phyloP scores from a whole-genome alignment of 495 filamentous ascomycete species.

The Chaetomium cochliodes region DNA sequence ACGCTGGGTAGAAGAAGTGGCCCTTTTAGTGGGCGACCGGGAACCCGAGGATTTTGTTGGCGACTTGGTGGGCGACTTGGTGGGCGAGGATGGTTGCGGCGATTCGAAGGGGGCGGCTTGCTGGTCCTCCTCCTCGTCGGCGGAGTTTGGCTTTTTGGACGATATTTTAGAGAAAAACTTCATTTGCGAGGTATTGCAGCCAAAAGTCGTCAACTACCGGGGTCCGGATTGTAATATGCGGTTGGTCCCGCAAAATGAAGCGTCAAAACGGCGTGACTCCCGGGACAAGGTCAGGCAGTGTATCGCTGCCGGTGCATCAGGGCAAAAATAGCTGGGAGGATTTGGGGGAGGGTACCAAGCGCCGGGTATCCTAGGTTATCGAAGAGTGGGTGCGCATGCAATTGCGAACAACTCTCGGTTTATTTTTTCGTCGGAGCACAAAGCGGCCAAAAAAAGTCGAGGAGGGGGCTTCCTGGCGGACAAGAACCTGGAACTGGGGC shows the following conservation, averaged over 20 bases:
- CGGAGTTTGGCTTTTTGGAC: constrained; percentile 49
- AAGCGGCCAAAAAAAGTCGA: constrained; percentile 5
- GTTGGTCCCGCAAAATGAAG: constrained; percentile 26
- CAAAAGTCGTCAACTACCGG: constrained; percentile 23
- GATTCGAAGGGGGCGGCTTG: constrained; percentile 36
- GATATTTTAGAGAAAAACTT: constrained; percentile 57
- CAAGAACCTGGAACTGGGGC: neutral
- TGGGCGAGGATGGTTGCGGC: constrained; percentile 30
- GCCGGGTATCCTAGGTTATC: constrained; percentile 23
- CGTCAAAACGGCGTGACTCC: constrained; percentile 31
- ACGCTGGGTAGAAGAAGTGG: constrained; percentile 22
- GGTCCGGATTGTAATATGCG: constrained; percentile 33
- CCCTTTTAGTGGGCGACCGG: constrained; percentile 38
- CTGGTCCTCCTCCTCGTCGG: constrained; percentile 49
- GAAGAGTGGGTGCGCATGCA: constrained; percentile 22
- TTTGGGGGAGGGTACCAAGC: constrained; percentile 27
- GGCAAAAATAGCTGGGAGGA: constrained; percentile 29
- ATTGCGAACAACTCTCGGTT: constrained; percentile 11
- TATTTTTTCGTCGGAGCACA: constrained; percentile 13
- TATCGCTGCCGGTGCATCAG: constrained; percentile 33
- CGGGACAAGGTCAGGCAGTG: constrained; percentile 35
- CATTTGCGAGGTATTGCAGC: constrained; percentile 41
- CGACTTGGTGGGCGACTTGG: constrained; percentile 29
- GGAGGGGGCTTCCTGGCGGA: constrained; percentile 16
- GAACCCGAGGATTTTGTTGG: constrained; percentile 30